Conservation (phyloP, 345 rosid genomes). For the Erysimum cheiranthoides region DNA sequence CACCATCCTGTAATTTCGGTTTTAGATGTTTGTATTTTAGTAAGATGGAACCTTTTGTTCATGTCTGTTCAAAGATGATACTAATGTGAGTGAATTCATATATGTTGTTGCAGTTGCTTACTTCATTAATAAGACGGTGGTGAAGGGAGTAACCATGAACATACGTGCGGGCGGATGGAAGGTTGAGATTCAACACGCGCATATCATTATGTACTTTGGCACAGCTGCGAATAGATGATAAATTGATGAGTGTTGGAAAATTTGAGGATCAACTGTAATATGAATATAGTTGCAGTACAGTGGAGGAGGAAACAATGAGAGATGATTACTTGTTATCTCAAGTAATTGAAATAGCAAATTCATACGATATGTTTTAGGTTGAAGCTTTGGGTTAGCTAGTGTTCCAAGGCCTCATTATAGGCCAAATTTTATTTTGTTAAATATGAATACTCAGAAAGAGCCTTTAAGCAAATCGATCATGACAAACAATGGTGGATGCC, state of each 20-base stretch:
- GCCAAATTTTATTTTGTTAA: not conserved
- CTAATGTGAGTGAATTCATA: slow-evolving; percentile 14
- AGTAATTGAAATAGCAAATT: not conserved
- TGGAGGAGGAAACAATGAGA: not conserved
- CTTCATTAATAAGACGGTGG: slow-evolving; percentile 87
- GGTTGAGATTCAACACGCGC: not conserved
- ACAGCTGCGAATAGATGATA: not conserved
- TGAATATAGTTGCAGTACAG: not conserved
- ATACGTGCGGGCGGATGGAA: not conserved
- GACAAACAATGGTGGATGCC: not conserved
- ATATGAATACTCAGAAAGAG: not conserved
- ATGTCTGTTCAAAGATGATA: not conserved
- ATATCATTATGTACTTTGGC: not conserved
- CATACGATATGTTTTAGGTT: not conserved
- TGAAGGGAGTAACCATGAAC: slow-evolving; percentile 25
- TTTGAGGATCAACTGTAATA: not conserved
- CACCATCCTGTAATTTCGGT: not conserved
- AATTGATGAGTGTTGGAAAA: not conserved
- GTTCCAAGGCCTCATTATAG: slow-evolving; percentile 10
- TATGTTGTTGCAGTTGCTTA: slow-evolving; percentile 74
- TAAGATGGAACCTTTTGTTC: not conserved
- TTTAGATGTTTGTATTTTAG: slow-evolving; percentile 1
- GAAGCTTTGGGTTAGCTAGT: not conserved
- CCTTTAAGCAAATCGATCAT: not conserved
- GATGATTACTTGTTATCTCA: not conserved